Conservation (phyloP, 257 asterid species). For the Rauvolfia tetraphylla region DNA sequence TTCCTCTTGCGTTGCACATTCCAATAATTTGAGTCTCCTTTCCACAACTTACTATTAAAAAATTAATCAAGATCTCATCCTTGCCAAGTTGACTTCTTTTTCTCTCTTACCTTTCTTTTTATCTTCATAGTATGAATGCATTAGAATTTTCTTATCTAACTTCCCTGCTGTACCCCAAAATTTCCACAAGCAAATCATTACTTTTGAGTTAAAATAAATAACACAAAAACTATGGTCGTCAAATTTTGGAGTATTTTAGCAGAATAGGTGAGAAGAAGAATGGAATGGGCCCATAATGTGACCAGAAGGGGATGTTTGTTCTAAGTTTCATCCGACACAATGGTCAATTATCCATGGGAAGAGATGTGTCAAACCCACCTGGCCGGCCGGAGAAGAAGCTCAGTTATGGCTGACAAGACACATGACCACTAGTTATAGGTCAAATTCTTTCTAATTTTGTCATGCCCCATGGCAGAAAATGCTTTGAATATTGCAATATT, state of each 20-base stretch:
- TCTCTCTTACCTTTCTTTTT: background rate
- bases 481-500: constrained; percentile 9
- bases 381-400: constrained; percentile 12
- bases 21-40: background rate
- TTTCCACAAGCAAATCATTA: constrained; percentile 9
- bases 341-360: constrained; percentile 14
- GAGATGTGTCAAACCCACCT: constrained; percentile 18
- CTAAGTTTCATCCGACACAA: background rate
- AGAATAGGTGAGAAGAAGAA: constrained; percentile 1
- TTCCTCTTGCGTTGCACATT: background rate
- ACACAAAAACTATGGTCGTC: background rate
- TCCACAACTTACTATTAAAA: background rate
- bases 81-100: constrained; percentile 1
- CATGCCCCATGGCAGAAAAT: constrained; percentile 6
- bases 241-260: constrained; percentile 7
- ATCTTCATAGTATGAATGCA: constrained; percentile 3
- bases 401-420: constrained; percentile 15
- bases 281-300: background rate
- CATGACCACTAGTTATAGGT: constrained; percentile 8
- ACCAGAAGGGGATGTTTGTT: background rate
- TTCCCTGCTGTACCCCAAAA: background rate
- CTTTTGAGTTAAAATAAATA: background rate
- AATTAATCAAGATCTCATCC: background rate
- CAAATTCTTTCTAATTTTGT: constrained; percentile 9
- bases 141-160: constrained; percentile 6